These are phyloP conservation scores for Calocybe cyanea DNA, from an alignment of 768 basidiomycete species.

Conservation along the genomic window DNA sequence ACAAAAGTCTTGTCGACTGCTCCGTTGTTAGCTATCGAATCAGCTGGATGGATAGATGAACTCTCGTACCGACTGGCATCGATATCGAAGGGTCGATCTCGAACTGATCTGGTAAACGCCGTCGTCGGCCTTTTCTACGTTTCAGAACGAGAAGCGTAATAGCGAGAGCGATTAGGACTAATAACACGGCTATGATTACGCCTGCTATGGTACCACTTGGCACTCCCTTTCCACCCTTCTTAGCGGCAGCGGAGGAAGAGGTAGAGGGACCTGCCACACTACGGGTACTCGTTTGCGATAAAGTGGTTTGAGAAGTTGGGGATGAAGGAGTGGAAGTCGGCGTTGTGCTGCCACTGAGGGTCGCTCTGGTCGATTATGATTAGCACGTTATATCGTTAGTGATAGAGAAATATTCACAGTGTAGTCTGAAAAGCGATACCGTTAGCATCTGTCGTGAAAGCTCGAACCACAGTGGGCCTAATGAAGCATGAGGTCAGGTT, in stretches of 20 bases:
- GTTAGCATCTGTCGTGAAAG: conserved; percentile 5
- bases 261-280: conserved; percentile 1
- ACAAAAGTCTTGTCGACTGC: conserved; percentile 9
- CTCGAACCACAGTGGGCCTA: conserved; percentile 5
- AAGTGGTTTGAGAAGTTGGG: not conserved
- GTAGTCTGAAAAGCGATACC: not conserved
- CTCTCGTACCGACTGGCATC: conserved; percentile 7
- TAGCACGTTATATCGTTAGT: not conserved
- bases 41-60: not conserved
- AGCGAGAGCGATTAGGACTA: conserved; percentile 1
- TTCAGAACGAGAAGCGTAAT: conserved; percentile 2
- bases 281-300: not conserved
- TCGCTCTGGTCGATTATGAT: conserved; percentile 4
- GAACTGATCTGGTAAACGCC: conserved; percentile 1
- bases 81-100: conserved; percentile 6
- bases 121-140: conserved; percentile 5
- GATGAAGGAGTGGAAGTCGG: conserved; percentile 8
- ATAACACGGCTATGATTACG: conserved; percentile 7
- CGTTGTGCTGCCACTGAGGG: conserved; percentile 9
- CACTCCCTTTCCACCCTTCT: not conserved
- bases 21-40: not conserved
- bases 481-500: not conserved
- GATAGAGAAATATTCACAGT: conserved; percentile 1
- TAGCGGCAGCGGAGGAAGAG: not conserved
- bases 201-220: conserved; percentile 12